Base-by-base conservation (phyloP, 805 yeast species). In the Jamesozyma hellenica region DNA sequence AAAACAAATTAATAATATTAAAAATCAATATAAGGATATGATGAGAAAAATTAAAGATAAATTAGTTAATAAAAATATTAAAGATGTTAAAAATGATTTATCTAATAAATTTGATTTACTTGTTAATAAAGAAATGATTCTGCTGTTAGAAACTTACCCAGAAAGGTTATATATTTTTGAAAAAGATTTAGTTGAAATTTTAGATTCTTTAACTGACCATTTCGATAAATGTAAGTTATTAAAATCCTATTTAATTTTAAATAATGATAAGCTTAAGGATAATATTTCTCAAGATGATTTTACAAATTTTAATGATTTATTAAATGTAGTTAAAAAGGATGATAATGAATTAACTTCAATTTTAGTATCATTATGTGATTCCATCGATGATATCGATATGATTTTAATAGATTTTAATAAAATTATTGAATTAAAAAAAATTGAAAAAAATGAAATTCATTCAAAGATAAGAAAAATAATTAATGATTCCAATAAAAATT, bases 131-230 rank as follows among this genome's bases (percentile, higher is more conserved):
- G 52, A 47, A 3, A 42, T 47, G 21, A 35, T 52, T 5, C 30
- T 38, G n/a, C 31, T 51, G n/a, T 47, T 57, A 5, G 63, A 63
- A n/a, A 49, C 42, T 3, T 38, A 40, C 29, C 48, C 52, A 2
- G 35, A 33, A 13, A 29, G 40, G 13, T 21, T 45, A 14, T 17
- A n/a, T 2, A 25, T 14, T 6, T 33, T 40, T 7, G 94, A 85
- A 39, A 68, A 70, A 42, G 92, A 82, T 39, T 68, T 85, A 59
- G 94, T 84, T 1, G 68, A 72, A 2, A 65, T 81, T 14, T 63
- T 88, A 27, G 78, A 76, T 41, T 75, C 87, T 51, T 64, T 87
- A 35, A 80, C 95, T 10, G 75, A 74, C 39, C 95, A 87, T 61
- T 85, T 78, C 51, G 96, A 87, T 57, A 86, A 83, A 53, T 82